phyloP scores from a whole-genome alignment of 139 green algal species.

The Pycnococcus provasolii region DNA sequence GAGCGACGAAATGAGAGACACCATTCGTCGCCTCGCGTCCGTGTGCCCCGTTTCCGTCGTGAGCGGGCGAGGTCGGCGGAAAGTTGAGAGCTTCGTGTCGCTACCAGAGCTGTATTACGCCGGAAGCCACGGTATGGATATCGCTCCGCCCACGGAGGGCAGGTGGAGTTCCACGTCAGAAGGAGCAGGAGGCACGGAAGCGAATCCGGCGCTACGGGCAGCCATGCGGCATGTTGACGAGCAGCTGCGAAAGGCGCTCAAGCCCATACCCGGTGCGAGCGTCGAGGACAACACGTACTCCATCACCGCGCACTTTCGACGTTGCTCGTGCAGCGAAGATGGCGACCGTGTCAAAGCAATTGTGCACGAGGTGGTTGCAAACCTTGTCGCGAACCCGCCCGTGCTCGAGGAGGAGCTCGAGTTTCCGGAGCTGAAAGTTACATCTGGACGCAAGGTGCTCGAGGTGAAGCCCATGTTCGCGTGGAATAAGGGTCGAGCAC shows the following conservation, averaged over 20 bases:
- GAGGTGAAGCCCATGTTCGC: constrained; percentile 82
- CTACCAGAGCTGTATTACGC: constrained; percentile 91
- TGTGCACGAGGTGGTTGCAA: constrained; percentile 26
- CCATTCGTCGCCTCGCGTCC: constrained; percentile 56
- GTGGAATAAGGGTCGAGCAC: constrained; percentile 91
- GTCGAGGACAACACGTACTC: constrained; percentile 98
- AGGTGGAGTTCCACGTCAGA: constrained; percentile 62
- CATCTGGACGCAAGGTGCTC: constrained; percentile 78
- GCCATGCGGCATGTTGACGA: constrained; percentile 38
- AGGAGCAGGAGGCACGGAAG: constrained; percentile 25
- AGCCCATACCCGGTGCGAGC: constrained; percentile 55
- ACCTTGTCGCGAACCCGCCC: too few relatives aligned
- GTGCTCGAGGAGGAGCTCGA: constrained; percentile 8
- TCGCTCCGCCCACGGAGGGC: constrained; percentile 54
- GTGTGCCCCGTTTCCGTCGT: constrained; percentile 92
- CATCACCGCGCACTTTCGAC: constrained; percentile 84
- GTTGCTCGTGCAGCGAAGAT: constrained; percentile 41
- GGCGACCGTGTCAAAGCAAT: not conserved
- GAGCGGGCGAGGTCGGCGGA: constrained; percentile 73
- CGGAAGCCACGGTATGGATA: constrained; percentile 94
- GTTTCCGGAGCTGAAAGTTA: constrained; percentile 51
- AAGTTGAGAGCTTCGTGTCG: constrained; percentile 85
- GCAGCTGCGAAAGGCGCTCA: constrained; percentile 42
- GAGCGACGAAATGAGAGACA: constrained; percentile 64
- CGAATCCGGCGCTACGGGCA: not conserved